Evolutionary conservation across 2,329 filamentous ascomycete species (phyloP).

Genomic region (Epicoccum nigrum): DNA sequence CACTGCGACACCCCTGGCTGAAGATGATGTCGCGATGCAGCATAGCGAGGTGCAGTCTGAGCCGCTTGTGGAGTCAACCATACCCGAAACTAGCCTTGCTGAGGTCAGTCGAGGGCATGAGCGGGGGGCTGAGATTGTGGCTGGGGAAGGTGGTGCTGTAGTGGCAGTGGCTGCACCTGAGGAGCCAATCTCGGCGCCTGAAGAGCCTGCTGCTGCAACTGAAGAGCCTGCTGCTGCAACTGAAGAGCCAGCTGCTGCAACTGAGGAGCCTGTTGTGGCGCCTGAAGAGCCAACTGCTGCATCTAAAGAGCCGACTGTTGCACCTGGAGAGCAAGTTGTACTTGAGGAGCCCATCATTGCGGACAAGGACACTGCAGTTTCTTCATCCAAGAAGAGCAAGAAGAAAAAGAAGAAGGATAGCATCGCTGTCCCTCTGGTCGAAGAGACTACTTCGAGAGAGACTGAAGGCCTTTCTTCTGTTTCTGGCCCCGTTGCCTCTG

Average conservation of each 20-base stretch:
- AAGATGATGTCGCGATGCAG: background rate
- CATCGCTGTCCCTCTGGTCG: slow-evolving; percentile 5
- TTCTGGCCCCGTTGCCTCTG: background rate
- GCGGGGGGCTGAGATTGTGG: too few species aligned
- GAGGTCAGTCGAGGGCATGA: too few species aligned
- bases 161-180: background rate
- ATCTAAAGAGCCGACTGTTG: background rate
- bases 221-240: too few species aligned
- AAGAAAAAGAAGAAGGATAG: slow-evolving; percentile 34
- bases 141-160: too few species aligned
- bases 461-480: slow-evolving; percentile 2
- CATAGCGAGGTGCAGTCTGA: background rate
- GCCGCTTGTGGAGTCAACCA: too few species aligned
- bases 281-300: background rate
- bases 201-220: background rate
- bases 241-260: background rate
- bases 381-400: slow-evolving; percentile 30
- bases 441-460: background rate
- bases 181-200: background rate
- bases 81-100: background rate
- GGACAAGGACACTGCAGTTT: slow-evolving; percentile 4
- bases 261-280: background rate
- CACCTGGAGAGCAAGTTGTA: too few species aligned
- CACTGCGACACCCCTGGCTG: slow-evolving; percentile 12
- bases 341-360: background rate